phyloP scores from a whole-genome alignment of 2,329 filamentous ascomycete species.

The Penicillium aurantiogriseum region DNA sequence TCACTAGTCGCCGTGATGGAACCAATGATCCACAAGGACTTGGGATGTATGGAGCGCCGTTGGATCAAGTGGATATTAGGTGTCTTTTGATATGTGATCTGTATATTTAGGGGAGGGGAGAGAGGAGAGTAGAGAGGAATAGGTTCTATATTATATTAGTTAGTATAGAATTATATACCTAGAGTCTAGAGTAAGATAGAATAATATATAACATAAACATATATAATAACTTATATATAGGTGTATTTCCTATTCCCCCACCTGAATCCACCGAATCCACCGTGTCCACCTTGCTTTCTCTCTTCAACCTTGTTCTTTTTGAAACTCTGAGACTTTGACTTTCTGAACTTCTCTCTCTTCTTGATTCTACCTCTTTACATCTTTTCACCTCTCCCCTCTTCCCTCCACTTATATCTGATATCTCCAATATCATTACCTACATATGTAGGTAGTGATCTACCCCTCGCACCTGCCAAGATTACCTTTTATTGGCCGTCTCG shows the following conservation, averaged over 20 bases:
- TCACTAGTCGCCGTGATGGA: conserved; percentile 22
- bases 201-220: neutral
- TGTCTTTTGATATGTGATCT: neutral
- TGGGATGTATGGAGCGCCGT: conserved; percentile 23
- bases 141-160: neutral
- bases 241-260: neutral
- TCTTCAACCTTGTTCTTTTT: neutral
- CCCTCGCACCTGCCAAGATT: conserved; percentile 20
- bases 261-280: neutral
- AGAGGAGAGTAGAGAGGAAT: neutral
- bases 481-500: conserved; percentile 19
- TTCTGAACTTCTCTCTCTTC: neutral
- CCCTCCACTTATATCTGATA: neutral
- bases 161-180: neutral
- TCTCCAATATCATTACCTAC: neutral
- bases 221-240: neutral
- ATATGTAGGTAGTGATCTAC: neutral
- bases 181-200: neutral
- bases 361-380: neutral
- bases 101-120: no score
- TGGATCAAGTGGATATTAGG: conserved; percentile 23
- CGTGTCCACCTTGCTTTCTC: conserved; percentile 7
- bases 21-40: conserved; percentile 22
- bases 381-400: neutral
- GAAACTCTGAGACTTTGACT: neutral